Evolutionary conservation across 345 rosid genomes (phyloP), one percentile per base, ranked within the genome.

Genomic region (Aquilaria sinensis): DNA sequence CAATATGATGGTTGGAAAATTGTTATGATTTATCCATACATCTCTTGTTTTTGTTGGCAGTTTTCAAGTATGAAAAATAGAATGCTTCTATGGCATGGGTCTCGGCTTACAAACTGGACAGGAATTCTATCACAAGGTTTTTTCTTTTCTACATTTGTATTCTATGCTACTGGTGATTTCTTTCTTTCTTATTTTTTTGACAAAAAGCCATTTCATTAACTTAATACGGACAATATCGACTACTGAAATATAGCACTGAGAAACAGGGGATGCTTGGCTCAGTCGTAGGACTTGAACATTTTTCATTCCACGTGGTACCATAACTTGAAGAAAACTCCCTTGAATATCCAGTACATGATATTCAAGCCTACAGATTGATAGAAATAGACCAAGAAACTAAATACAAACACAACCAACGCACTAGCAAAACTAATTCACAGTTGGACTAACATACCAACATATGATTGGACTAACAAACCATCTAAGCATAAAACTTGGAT

Each of bases 31-130:
- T 54, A 54, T 15, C 31, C 50, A 31, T 37, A 37, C 8, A 9
- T 37, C 23, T 68, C 65, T 41, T 60, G 45, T 46, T 57, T 52
- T 51, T 69, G 46, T 64, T 62, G 59, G 57, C 81, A 92, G 96
- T 89, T 84, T 68, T 81, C 87, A 37, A 59, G 57, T 49, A 72
- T 72, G 7, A 68, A 78, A 63, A 92, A 92, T 66, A 87, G 86
- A 72, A 85, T 83, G 98, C 83, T 92, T 67, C 75, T 92, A 34
- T 92, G 97, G 98, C 97, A 92, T 75, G 98, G 98, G 65, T 89
- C 96, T 61, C 88, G 85, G 64, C 98, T 92, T 75, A 71, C 96
- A 65, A 92, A 92, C 77, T 92, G 98, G 98, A 77, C 86, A n/a
- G 98, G 98, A 66, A 87, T 92, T 71, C 80, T 92, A 71, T 92